Base-by-base conservation (phyloP, 306 rosid genomes). In the Malus asiatica region DNA sequence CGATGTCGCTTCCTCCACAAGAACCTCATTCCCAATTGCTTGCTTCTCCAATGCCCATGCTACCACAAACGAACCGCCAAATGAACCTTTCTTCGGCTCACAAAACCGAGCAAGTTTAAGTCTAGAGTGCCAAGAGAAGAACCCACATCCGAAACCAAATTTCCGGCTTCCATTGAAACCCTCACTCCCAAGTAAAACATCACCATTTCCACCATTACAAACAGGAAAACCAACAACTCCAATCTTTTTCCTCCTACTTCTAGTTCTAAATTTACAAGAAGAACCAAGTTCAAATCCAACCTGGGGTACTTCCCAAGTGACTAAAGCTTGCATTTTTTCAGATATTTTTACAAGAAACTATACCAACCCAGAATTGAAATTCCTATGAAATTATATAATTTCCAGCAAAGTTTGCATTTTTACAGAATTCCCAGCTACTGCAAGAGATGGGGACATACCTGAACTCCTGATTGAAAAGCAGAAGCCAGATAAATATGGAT, bases 11-110 rank as follows among this genome's bases (percentile, higher is more conserved):
- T 81, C 64, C 33, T 83, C 87, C 77, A 72, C 64, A 32, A 40
- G 23, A 69, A 82, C 61, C 55, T 85, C 90, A 87, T 63, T 46
- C 22, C 79, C 91, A 71, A 80, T 45, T 52, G 78, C 79, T 45
- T 82, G 87, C 59, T 84, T 86, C 68, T 85, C 94, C 76, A 89
- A 67, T 25, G 86, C 79, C 90, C 85, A 86, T 3, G 86, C 90
- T 77, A 80, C 73, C 33, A 86, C 80, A 80, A 83, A 83, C 45
- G 88, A 83, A 53, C 80, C 81, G 20, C 88, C 82, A 72, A 84
- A 59, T 76, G 81, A 78, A 77, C 71, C 40, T 68, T 77, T 85
- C 73, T 67, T 84, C 27, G 83, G 76, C 76, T 83, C 82, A 29
- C 77, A 83, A 80, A 80, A 10, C 68, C 82, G 38, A 61, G 68